Base-by-base conservation (phyloP, 2,329 filamentous ascomycete species). In the Blumeria hordei region DNA sequence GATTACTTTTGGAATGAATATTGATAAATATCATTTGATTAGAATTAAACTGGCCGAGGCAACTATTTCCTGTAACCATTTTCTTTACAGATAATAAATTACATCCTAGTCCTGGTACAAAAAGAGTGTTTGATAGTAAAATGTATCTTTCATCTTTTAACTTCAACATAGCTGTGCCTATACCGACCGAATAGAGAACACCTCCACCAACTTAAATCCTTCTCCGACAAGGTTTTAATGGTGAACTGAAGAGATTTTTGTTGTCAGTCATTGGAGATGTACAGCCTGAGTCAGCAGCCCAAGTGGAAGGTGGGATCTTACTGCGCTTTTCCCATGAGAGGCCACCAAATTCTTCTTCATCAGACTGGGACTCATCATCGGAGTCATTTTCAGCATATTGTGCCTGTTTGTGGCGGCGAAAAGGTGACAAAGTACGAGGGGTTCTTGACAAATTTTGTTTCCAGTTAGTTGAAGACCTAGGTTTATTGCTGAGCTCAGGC, bases 21-120 rank as follows among this genome's bases (percentile, higher is more conserved):
- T 49, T 49, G 44, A 16, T 49, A 32, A 49, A 49, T 32, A 49
- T 32, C 18, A 49, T 49, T 32, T 7, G 16, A 49, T 49, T 32
- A 49, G 21, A 49, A 49, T 32, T 49, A 32, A 32, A 32, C 18
- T 49, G 16, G 8, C 44, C 44, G 33, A 49, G 16, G 32, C 18
- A 32, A 32, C n/a, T 49, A 49, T 49, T n/a, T 49, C 44, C 44
- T n/a, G 44, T 34, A 35, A 36, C 34, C 33, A 52, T 52, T 52
- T 52, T 52, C 49, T 52, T 52, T 52, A 52, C 49, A 16, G 49
- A 52, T 35, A 52, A 34, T 16, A 52, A 34, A 52, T 52, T 35
- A 52, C 49, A 52, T 16, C 49, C 49, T 14, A 52, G 10, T 35
- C n/a, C 49, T 35, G 49, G 8, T 35, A 52, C 49, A 52, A 36